Percentiles rank a stretch among this genome's conserved stretches.
These are phyloP conservation scores for Podila clonocystis DNA, from an alignment of 192 early-diverging fungal species.

Conservation along the genomic window DNA sequence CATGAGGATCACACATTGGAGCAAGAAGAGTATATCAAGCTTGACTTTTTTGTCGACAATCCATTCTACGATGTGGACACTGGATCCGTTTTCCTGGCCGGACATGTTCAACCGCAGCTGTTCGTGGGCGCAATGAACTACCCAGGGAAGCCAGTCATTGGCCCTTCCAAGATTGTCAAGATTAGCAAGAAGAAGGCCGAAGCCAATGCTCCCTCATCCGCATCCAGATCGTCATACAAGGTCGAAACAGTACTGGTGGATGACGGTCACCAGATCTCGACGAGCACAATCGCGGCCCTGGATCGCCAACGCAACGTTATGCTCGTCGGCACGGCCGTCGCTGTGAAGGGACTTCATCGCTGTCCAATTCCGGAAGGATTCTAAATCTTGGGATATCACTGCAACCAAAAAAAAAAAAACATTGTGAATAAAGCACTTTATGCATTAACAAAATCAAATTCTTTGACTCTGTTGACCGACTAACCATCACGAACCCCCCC, in stretches of 20 bases:
- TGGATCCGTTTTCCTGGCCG: slow-evolving; percentile 16
- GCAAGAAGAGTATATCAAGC: slow-evolving; percentile 17
- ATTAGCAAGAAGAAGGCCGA: slow-evolving; percentile 11
- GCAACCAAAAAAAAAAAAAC: slow-evolving; percentile 68
- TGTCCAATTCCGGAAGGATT: slow-evolving; percentile 24
- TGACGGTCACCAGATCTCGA: slow-evolving; percentile 32
- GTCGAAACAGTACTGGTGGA: slow-evolving; percentile 31
- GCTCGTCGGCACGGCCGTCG: slow-evolving; percentile 31
- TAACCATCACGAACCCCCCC: too few species aligned
- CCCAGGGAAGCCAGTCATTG: background rate
- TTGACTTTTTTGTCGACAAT: slow-evolving; percentile 42
- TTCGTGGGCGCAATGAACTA: background rate
- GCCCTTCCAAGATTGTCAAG: slow-evolving; percentile 30
- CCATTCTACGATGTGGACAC: slow-evolving; percentile 20
- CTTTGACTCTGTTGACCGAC: too few species aligned
- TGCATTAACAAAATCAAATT: background rate
- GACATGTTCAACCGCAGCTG: slow-evolving; percentile 16
- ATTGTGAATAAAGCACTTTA: background rate
- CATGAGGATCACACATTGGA: background rate
- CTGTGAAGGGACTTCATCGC: slow-evolving; percentile 20
- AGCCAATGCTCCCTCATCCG: background rate
- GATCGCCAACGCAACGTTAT: slow-evolving; percentile 39
- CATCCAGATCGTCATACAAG: slow-evolving; percentile 3
- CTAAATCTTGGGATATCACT: slow-evolving; percentile 17
- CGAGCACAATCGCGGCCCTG: slow-evolving; percentile 27